Evolutionary conservation across 257 asterid species (phyloP), one percentile per base, ranked within the genome.

Genomic region (Fraxinus quadrangulata): DNA sequence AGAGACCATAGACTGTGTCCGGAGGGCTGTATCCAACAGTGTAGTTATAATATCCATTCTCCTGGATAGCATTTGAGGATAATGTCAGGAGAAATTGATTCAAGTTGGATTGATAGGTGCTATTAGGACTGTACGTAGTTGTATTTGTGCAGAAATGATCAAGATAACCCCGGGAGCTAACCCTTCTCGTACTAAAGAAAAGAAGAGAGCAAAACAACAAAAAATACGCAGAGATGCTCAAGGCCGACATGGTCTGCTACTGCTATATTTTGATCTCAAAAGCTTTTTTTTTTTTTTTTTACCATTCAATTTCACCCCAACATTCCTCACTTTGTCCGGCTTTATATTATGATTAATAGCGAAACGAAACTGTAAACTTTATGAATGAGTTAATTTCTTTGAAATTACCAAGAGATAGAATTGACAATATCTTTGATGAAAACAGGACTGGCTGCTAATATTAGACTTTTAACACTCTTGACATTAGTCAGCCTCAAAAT

Each of bases 1-100:
- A 77, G 30, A 56, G 65, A 8, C 76, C 81, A 37, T 77, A 36
- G 40, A 26, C 71, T 28, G 51, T 26, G 56, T 71, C 28, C 6
- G 37, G 3, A 6, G 24, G 26, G 61, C 17, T 11, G 28, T n/a
- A 19, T 1, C 33, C 76, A 24, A 19, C 61, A 4, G 71, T 24
- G 33, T 37, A 51, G 30, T 16, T 70, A 40, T 31, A 77, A 47
- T 51, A 77, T 5, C 71, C 71, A 9, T 51, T 54, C 8, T 34
- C 19, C n/a, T 0, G 10, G 59, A 16, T 70, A 28, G 76, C 76
- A 33, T 70, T 70, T 7, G 76, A 70, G 24, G 81, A n/a, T n/a
- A 70, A 12, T 16, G 40, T 24, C 26, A 39, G 72, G 61, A 77
- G 71, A 14, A 77, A 76, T 2, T 42, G 40, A 23, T 77, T 70